Evolutionary conservation across 129 eudicot species (phyloP).

Genomic region (Rutidosis leptorrhynchoides): DNA sequence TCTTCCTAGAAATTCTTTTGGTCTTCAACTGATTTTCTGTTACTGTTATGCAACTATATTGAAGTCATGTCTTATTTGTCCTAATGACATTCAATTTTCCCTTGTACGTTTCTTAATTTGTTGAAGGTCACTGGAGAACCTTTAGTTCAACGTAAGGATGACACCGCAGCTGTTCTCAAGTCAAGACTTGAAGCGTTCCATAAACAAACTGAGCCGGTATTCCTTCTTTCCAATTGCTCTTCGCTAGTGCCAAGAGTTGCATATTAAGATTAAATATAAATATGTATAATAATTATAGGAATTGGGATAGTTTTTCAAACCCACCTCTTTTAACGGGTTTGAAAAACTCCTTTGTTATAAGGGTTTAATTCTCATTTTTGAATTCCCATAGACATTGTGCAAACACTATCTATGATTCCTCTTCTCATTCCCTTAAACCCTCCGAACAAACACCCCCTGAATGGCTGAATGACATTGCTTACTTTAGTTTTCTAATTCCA

Average conservation of each 20-base stretch:
- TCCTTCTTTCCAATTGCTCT: conserved; percentile 1
- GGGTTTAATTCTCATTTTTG: too few relatives aligned
- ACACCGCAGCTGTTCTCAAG: conserved; percentile 83
- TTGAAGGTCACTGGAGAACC: conserved; percentile 92
- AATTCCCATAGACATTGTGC: too few relatives aligned
- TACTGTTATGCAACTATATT: conserved; percentile 1
- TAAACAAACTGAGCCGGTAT: conserved; percentile 83
- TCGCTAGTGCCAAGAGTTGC: neutral
- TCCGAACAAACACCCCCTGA: too few relatives aligned
- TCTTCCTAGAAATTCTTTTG: neutral
- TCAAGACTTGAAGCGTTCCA: conserved; percentile 92
- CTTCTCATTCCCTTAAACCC: too few relatives aligned
- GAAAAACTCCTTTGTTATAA: too few relatives aligned
- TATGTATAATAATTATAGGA: too few relatives aligned
- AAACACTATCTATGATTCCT: too few relatives aligned
- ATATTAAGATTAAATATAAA: too few relatives aligned
- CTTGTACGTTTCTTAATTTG: conserved; percentile 2
- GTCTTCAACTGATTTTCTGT: neutral
- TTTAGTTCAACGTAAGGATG: conserved; percentile 94
- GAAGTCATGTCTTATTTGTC: neutral
- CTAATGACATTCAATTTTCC: conserved; percentile 3
- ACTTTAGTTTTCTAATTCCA: neutral
- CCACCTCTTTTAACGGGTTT: too few relatives aligned
- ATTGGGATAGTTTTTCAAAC: too few relatives aligned
- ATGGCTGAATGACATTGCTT: too few relatives aligned